Conservation (phyloP, 176 grass and related monocot genomes). For the Hyparrhenia diplandra region DNA sequence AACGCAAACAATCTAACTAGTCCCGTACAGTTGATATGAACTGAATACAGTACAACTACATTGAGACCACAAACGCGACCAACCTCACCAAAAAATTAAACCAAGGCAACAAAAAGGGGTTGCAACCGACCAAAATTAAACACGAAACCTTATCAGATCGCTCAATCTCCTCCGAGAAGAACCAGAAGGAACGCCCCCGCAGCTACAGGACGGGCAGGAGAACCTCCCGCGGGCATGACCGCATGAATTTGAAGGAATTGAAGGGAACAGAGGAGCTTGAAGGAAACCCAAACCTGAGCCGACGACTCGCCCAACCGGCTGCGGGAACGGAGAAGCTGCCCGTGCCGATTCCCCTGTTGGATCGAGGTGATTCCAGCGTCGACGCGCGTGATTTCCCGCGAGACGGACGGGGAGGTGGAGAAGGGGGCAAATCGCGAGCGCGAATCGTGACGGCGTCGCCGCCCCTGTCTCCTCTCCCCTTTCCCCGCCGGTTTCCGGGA, state of each 20-base stretch:
- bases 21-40: neutral
- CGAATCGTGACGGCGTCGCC: conserved; percentile 11
- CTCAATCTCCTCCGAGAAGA: neutral
- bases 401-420: neutral
- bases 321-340: neutral
- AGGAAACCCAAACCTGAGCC: conserved; percentile 20
- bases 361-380: conserved; percentile 4
- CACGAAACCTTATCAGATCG: neutral
- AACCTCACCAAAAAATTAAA: neutral
- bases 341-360: neutral
- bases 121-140: neutral
- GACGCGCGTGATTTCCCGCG: conserved; percentile 19
- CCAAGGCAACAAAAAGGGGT: neutral
- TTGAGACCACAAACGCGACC: neutral
- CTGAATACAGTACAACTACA: neutral
- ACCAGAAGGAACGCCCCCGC: neutral
- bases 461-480: neutral
- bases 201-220: neutral
- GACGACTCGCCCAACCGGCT: neutral
- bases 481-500: conserved; percentile 3
- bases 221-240: neutral
- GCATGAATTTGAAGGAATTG: conserved; percentile 1
- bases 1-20: neutral
- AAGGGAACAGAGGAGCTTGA: neutral
- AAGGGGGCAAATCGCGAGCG: neutral